Percentiles rank a stretch among this genome's conserved stretches.
Evolutionary conservation across 2,329 filamentous ascomycete genomes (phyloP).

Genomic region (Stachybotrys chartarum): DNA sequence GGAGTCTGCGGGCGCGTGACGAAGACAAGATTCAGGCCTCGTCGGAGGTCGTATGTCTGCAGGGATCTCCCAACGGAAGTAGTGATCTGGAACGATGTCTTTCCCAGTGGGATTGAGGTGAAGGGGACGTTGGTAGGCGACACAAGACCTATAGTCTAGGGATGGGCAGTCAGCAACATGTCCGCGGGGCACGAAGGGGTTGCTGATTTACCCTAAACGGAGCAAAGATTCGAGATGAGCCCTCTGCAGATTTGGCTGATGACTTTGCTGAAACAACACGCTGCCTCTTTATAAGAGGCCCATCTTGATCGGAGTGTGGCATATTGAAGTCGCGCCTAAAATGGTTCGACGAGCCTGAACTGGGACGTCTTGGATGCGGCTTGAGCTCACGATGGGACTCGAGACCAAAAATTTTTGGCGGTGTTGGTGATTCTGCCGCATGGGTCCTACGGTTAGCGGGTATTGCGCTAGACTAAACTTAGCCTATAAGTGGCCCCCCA

Average conservation of each 20-base stretch:
- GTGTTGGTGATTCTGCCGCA: constrained; percentile 5
- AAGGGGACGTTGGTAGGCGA: constrained; percentile 89
- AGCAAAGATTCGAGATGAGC: constrained; percentile 77
- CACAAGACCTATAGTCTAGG: constrained; percentile 82
- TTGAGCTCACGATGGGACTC: background rate
- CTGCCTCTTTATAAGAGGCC: constrained; percentile 69
- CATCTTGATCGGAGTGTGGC: constrained; percentile 51
- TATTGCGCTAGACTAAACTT: background rate
- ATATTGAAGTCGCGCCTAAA: constrained; percentile 27
- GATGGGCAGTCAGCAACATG: background rate
- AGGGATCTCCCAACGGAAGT: constrained; percentile 85
- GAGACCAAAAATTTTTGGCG: background rate
- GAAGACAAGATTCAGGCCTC: constrained; percentile 87
- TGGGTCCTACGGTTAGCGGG: background rate
- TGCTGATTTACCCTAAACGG: constrained; percentile 66
- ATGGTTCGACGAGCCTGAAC: background rate
- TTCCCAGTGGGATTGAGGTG: constrained; percentile 79
- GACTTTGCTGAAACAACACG: constrained; percentile 43
- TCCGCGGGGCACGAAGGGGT: background rate
- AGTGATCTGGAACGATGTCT: constrained; percentile 94
- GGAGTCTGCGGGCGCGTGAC: constrained; percentile 88
- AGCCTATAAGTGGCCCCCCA: background rate
- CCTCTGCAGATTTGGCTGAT: constrained; percentile 27
- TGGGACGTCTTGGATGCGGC: background rate
- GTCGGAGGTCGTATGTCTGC: constrained; percentile 91